Evolutionary conservation across 2,329 filamentous ascomycete genomes (phyloP).

Genomic region (Cordyceps fumosorosea): DNA sequence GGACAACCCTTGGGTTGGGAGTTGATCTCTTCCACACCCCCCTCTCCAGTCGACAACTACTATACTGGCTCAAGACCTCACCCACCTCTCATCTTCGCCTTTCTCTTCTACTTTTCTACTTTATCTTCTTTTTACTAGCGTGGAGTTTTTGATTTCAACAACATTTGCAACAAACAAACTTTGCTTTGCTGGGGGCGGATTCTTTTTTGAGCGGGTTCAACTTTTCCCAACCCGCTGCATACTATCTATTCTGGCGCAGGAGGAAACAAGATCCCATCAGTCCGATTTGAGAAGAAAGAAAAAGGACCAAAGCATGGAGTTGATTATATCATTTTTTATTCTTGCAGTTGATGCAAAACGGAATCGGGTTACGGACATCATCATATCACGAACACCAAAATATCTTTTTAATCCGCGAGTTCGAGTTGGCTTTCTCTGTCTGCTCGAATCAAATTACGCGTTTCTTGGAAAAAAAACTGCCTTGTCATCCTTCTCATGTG

Average conservation of each 20-base stretch:
- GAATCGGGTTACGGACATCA: neutral
- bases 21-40: conserved; percentile 10
- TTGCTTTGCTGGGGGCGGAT: neutral
- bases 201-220: conserved; percentile 6
- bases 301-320: conserved; percentile 9
- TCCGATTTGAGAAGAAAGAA: conserved; percentile 10
- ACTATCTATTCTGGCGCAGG: conserved; percentile 7
- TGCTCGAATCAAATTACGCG: neutral
- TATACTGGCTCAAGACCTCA: no score
- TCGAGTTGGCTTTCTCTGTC: neutral
- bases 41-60: neutral
- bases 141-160: conserved; percentile 15
- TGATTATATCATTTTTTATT: neutral
- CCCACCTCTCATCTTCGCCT: neutral
- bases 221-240: neutral
- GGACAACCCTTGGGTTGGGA: neutral
- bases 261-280: conserved; percentile 1
- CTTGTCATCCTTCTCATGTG: neutral
- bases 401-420: conserved; percentile 8
- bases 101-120: neutral
- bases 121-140: conserved; percentile 8
- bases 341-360: conserved; percentile 5
- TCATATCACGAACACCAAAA: conserved; percentile 2
- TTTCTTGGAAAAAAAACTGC: neutral
- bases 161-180: neutral